Evolutionary conservation across 2,329 filamentous ascomycete species (phyloP), one percentile per base, ranked within the genome.

Genomic region (Pseudogymnoascus sp.): DNA sequence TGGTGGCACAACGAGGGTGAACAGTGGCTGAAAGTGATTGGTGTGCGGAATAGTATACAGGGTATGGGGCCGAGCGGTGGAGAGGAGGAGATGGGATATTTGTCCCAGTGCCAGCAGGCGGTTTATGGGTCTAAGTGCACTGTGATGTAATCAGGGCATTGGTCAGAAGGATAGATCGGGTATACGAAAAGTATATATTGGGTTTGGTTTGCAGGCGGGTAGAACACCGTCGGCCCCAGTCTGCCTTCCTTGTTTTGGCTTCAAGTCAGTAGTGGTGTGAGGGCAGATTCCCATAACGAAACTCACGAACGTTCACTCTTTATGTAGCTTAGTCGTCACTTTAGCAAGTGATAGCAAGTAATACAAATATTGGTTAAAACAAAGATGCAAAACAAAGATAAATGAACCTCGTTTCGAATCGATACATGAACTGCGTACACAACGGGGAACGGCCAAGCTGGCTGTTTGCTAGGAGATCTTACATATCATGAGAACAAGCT

Each of bases 1-100:
- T 99, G 94, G 94, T 97, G 93, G 92, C 92, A 99, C 75, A 84
- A 84, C 1, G 87, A 88, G 61, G 94, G 93, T 2, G 85, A 91
- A 66, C 93, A 97, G 75, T 85, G 77, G 57, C 79, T 99, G 60
- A 88, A 82, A 64, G 80, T 97, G 7, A 86, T 82, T 18, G 94
- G 94, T 0, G 76, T 90, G 18, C 86, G 79, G 66, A 80, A 83
- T 66, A 86, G 82, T 66, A 75, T 77, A 59, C 76, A 76, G 3
- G 57, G 57, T 11, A 38, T n/a, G 6, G 75, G 80, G 43, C 39
- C 67, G 7, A 67, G 68, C 3, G 84, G 82, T 1, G 81, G 80
- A 3, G 84, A 84, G 4, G 89, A 91, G 62, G 89, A 91, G 58
- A 83, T 85, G 22, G 88, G 89, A 0, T 97, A 96, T 72, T 74